phyloP scores from a whole-genome alignment of 78 protist genomes.

The Dictyostelium citrinum region DNA sequence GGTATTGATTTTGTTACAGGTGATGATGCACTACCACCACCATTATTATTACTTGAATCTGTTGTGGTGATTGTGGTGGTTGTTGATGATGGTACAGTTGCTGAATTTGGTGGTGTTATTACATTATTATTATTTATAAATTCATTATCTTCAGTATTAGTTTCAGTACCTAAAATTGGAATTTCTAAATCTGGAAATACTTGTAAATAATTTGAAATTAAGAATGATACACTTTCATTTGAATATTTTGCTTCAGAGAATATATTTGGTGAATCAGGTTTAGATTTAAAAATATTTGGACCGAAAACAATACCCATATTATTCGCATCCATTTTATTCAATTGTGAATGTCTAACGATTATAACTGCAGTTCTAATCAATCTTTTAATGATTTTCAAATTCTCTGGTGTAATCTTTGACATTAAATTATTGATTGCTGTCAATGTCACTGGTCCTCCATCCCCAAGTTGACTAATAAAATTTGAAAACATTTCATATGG shows the following conservation, averaged over 20 bases:
- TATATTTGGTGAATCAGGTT: conserved; percentile 30
- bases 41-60: neutral
- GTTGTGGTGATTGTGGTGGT: neutral
- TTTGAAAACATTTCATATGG: conserved; percentile 23
- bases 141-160: conserved; percentile 23
- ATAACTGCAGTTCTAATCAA: conserved; percentile 2
- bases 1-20: neutral
- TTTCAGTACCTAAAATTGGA: conserved; percentile 67
- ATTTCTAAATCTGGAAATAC: conserved; percentile 66
- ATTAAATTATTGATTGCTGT: neutral
- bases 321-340: conserved; percentile 56
- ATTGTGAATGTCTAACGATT: conserved; percentile 16
- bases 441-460: neutral
- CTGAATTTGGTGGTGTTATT: neutral
- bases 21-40: neutral
- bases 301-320: conserved; percentile 74
- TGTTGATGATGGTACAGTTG: neutral
- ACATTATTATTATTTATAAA: neutral
- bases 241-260: conserved; percentile 40
- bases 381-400: conserved; percentile 46
- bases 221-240: conserved; percentile 35
- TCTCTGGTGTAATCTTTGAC: neutral
- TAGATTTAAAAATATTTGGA: conserved; percentile 42
- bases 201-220: conserved; percentile 6
- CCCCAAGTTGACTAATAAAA: neutral